These are phyloP conservation scores for Parmelia sp. DNA, from an alignment of 495 filamentous ascomycete genomes.

Conservation along the genomic window DNA sequence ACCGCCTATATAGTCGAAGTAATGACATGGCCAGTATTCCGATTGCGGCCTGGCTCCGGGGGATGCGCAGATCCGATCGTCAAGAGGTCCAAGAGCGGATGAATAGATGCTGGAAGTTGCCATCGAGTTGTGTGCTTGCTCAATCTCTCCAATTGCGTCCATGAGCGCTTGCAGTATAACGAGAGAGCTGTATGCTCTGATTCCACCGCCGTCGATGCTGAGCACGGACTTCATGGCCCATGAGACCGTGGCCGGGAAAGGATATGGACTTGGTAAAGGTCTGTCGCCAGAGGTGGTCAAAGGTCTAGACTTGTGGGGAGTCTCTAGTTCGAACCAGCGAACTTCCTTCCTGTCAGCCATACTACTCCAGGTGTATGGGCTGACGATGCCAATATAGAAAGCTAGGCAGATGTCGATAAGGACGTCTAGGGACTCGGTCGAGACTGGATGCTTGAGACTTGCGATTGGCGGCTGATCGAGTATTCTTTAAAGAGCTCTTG, in stretches of 20 bases:
- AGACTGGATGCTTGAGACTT: background rate
- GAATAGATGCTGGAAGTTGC: background rate
- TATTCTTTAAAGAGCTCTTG: background rate
- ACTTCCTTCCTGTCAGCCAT: background rate
- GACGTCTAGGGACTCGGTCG: background rate
- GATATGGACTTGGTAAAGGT: background rate
- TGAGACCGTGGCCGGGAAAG: background rate
- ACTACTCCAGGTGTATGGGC: background rate
- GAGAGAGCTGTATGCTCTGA: background rate
- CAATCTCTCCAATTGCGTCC: background rate
- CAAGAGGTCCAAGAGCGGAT: background rate
- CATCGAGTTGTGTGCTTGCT: background rate
- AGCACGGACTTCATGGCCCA: background rate
- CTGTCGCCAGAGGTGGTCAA: background rate
- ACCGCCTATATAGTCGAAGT: background rate
- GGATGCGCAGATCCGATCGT: background rate
- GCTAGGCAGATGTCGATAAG: background rate
- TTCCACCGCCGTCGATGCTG: background rate
- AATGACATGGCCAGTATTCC: background rate
- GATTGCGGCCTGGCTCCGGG: background rate
- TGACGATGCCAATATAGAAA: background rate
- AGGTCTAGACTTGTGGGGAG: background rate
- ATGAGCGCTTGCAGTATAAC: background rate
- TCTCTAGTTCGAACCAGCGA: background rate
- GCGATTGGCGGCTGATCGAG: background rate